A percentile compares a stretch with the other conserved stretches of the same genome.
phyloP scores from a whole-genome alignment of 148 eudicot genomes.

The Rhododendron mucronatum region DNA sequence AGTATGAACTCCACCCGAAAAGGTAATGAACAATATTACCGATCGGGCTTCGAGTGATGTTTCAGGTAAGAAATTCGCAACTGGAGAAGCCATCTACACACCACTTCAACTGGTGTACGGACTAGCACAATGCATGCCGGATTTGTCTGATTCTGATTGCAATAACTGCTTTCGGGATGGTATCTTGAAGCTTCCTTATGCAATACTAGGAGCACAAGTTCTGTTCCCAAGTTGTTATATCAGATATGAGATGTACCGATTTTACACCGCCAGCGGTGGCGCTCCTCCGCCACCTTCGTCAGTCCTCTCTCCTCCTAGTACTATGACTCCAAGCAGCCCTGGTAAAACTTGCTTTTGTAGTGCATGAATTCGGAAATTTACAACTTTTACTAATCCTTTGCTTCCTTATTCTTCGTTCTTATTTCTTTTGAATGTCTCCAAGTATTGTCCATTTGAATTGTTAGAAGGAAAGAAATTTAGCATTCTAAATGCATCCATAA shows the following conservation, averaged over 20 bases:
- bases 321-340: neutral
- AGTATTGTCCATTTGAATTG: too few species aligned
- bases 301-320: too few species aligned
- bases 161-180: constrained; percentile 7
- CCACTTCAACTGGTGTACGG: neutral
- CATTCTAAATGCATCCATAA: neutral
- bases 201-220: neutral
- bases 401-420: too few species aligned
- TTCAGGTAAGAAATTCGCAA: neutral
- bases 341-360: neutral
- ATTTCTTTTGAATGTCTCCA: too few species aligned
- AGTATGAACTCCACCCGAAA: neutral
- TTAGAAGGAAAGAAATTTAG: too few species aligned
- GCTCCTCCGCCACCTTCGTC: neutral
- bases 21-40: neutral
- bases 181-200: neutral
- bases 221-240: neutral
- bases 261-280: neutral
- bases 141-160: constrained; percentile 15
- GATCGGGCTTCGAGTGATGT: neutral
- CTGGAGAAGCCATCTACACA: neutral
- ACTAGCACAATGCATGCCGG: neutral
- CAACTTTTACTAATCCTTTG: too few species aligned
- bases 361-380: too few species aligned
- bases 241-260: neutral